Conservation (phyloP, 495 filamentous ascomycete genomes). For the Schizothecium vesticola region DNA sequence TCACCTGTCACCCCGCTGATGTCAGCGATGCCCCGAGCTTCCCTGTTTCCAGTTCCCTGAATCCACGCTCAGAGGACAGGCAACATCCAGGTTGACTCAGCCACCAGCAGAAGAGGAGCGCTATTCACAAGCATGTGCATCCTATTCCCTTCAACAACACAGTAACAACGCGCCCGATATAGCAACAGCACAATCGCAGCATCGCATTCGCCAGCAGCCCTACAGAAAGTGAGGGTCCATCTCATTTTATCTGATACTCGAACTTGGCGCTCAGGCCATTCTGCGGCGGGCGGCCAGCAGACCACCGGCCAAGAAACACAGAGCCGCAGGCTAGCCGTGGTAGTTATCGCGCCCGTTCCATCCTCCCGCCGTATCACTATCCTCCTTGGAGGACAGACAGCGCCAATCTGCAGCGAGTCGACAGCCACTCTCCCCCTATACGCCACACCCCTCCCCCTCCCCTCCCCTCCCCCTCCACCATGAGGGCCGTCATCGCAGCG, state of each 20-base stretch:
- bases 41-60: neutral
- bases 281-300: neutral
- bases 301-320: neutral
- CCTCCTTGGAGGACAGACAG: neutral
- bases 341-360: neutral
- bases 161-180: neutral
- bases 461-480: conserved; percentile 25
- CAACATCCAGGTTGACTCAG: neutral
- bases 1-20: neutral
- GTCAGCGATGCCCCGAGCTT: neutral
- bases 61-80: neutral
- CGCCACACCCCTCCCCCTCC: neutral
- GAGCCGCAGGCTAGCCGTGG: neutral
- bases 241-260: neutral
- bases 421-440: too few species aligned
- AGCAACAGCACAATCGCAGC: neutral
- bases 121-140: neutral
- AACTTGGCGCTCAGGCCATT: neutral
- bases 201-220: neutral
- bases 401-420: too few species aligned
- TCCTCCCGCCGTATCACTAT: neutral
- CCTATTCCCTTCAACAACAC: neutral
- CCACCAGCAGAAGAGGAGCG: neutral
- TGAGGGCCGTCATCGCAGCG: conserved; percentile 68
- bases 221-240: neutral